Evolutionary conservation across 805 yeast species (phyloP), one percentile per base, ranked within the genome.

Genomic region (Scheffersomyces amazonensis): DNA sequence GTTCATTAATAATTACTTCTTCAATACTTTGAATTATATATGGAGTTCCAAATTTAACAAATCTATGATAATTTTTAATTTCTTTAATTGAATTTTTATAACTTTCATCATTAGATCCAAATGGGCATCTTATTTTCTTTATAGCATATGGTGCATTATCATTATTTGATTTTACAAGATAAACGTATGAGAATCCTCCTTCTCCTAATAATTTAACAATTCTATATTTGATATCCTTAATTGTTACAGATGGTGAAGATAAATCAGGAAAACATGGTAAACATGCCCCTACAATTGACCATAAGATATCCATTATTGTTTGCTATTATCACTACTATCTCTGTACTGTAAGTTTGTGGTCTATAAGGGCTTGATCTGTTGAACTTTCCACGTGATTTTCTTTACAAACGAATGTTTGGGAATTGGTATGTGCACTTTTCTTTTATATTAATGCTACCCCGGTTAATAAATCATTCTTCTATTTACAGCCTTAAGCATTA

Each of bases 131-230:
- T 37, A 88, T 86, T 65, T 86, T 85, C 66, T 90, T 90, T 53
- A 90, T 64, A 3, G 96, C 96, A 53, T 78, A 86, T 30, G 59
- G 39, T 13, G 62, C 56, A 25, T 73, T 74, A 23, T 72, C 64
- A 20, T 33, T 24, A 46, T 70, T 64, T 18, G 68, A 58, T 31
- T 69, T 66, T 3, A 89, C 95, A 16, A 88, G 66, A 53, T 90
- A 90, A 7, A 87, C 96, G 49, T 84, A 88, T 0, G 95, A 82
- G 54, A 84, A 85, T 11, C 93, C 95, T 2, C 96, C 95, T 64
- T 89, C 97, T 8, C 96, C 96, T 5, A 90, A 66, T n/a, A 90
- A 70, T 42, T 78, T 73, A 37, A 80, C 62, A 13, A 90, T 82
- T 49, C 68, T 71, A 64, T 83, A 86, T 34, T 68, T 66, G 25